Evolutionary conservation across 495 filamentous ascomycete genomes (phyloP).

Genomic region (Neohortaea acidophila): DNA sequence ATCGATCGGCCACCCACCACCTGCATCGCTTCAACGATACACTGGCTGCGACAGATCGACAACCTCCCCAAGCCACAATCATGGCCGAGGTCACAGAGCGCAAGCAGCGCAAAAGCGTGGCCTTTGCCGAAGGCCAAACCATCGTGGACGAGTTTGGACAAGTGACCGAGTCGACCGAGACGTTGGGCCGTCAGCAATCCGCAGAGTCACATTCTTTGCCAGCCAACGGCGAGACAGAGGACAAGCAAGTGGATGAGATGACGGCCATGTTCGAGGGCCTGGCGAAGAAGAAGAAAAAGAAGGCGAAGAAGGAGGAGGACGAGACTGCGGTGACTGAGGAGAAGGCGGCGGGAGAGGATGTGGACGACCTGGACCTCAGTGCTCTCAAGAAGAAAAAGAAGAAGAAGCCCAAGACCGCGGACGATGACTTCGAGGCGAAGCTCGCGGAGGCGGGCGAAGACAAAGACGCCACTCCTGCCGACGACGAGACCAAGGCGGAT

Average conservation of each 20-base stretch:
- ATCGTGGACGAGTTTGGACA: slow-evolving; percentile 75
- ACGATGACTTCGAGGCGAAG: slow-evolving; percentile 63
- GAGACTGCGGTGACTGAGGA: slow-evolving; percentile 42
- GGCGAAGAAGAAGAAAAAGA: slow-evolving; percentile 83
- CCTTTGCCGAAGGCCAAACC: slow-evolving; percentile 69
- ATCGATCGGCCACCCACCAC: too few relatives aligned
- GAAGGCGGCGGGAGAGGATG: slow-evolving; percentile 44
- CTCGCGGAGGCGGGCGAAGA: slow-evolving; percentile 59
- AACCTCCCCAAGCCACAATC: slow-evolving; percentile 21
- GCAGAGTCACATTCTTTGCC: slow-evolving; percentile 32
- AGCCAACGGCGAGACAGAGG: slow-evolving; percentile 20
- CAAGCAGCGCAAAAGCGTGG: slow-evolving; percentile 74
- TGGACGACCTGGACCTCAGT: slow-evolving; percentile 57
- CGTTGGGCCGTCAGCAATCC: slow-evolving; percentile 43
- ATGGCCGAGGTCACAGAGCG: slow-evolving; percentile 35
- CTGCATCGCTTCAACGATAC: too few relatives aligned
- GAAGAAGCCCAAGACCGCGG: slow-evolving; percentile 61
- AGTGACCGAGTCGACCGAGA: slow-evolving; percentile 55
- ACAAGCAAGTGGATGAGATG: slow-evolving; percentile 55
- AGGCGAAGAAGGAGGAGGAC: slow-evolving; percentile 48
- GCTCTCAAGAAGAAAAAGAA: slow-evolving; percentile 91
- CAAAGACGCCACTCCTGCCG: slow-evolving; percentile 31
- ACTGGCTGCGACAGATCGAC: too few relatives aligned
- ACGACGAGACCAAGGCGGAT: slow-evolving; percentile 33
- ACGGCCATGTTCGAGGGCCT: slow-evolving; percentile 66